These are phyloP conservation scores for Fraxinus ornus DNA, from an alignment of 305 asterid genomes.

Conservation along the genomic window DNA sequence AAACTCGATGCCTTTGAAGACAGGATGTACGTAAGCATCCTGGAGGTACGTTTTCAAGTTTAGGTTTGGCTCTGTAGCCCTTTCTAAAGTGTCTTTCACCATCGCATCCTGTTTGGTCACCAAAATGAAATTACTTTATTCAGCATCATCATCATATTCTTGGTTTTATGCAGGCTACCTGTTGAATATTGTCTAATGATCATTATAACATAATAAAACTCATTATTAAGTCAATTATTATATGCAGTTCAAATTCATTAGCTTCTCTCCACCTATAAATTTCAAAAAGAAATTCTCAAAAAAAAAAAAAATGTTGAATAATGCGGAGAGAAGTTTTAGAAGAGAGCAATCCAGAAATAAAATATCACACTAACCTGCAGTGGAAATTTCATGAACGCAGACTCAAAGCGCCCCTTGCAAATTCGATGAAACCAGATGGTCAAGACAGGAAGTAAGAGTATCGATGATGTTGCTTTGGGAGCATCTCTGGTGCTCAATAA, in stretches of 20 bases:
- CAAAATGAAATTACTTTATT: neutral
- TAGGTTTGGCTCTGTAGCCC: conserved; percentile 76
- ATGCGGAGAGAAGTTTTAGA: neutral
- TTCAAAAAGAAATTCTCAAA: neutral
- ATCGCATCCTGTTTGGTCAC: conserved; percentile 62
- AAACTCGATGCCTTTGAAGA: conserved; percentile 56
- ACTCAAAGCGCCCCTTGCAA: conserved; percentile 85
- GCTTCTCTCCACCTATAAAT: neutral
- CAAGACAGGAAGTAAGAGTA: conserved; percentile 67
- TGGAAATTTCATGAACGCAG: conserved; percentile 73
- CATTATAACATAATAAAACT: neutral
- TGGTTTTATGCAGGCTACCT: neutral
- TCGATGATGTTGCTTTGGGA: conserved; percentile 67
- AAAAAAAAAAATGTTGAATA: neutral
- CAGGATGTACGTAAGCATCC: conserved; percentile 82
- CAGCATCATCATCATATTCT: neutral
- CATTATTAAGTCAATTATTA: neutral
- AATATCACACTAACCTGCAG: conserved; percentile 58
- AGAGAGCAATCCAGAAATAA: neutral
- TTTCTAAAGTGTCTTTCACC: conserved; percentile 82
- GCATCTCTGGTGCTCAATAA: conserved; percentile 70
- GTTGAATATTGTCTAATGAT: neutral
- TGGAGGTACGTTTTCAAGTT: conserved; percentile 59
- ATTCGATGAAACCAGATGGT: conserved; percentile 82
- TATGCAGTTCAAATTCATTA: neutral